Percentiles rank a stretch among this genome's conserved stretches.
phyloP scores from a whole-genome alignment of 2,329 filamentous ascomycete genomes.

The Colletotrichum spinosum region DNA sequence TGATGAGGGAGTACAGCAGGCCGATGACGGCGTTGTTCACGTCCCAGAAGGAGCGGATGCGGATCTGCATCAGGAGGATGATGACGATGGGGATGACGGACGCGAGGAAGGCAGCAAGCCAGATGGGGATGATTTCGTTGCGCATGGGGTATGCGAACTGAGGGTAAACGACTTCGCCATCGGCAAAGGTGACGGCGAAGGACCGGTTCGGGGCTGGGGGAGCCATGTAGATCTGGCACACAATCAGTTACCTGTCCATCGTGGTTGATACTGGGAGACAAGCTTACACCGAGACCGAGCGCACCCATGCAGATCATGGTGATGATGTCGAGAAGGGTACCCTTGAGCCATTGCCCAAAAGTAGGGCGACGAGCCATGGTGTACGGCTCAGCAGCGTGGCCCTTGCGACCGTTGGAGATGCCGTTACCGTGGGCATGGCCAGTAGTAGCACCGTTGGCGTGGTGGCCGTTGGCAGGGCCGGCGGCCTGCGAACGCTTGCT shows the following conservation, averaged over 20 bases:
- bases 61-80: conserved; percentile 75
- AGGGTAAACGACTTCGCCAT: conserved; percentile 77
- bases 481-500: conserved; percentile 19
- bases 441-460: conserved; percentile 6
- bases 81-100: conserved; percentile 73
- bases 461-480: not conserved
- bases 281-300: conserved; percentile 72
- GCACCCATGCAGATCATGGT: conserved; percentile 76
- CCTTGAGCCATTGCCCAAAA: conserved; percentile 78
- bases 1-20: conserved; percentile 76
- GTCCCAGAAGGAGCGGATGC: conserved; percentile 76
- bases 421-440: not conserved
- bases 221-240: conserved; percentile 68
- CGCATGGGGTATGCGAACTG: conserved; percentile 78
- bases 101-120: conserved; percentile 74
- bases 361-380: conserved; percentile 64
- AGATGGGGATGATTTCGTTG: conserved; percentile 78
- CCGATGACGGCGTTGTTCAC: conserved; percentile 78
- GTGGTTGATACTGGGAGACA: not conserved
- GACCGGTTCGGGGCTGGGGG: conserved; percentile 75
- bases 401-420: not conserved
- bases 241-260: not conserved
- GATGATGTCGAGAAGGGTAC: conserved; percentile 74
- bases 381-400: conserved; percentile 41
- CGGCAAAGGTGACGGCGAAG: conserved; percentile 74